Base-by-base conservation (phyloP, 2,329 filamentous ascomycete species). In the Clarireedia monteithiana region DNA sequence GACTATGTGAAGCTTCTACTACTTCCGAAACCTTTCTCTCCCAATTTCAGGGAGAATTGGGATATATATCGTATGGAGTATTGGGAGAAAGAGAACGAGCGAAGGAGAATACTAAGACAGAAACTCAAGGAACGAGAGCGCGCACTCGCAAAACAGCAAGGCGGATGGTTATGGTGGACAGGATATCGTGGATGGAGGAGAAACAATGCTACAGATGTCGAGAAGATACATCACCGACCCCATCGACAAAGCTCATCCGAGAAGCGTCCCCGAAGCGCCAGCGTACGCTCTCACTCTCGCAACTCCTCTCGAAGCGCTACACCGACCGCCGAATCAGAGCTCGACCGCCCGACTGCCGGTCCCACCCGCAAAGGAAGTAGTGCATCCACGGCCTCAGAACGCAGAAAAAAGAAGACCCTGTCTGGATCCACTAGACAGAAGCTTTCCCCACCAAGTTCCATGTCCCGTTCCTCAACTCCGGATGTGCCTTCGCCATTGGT, bases 31-130 rank as follows among this genome's bases (percentile, higher is more conserved):
- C 91, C 91, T 0, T 99, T 99, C 68, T 95, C 89, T 5, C 86
- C 94, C 0, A 90, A 89, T 48, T 99, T 99, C 67, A 82, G 94
- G 20, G 91, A 97, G 70, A 95, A 96, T 62, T 99, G 94, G 94
- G 94, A 99, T 68, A 78, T 92, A 15, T 99, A 95, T 72, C 82
- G 94, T 53, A 85, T 86, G 36, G 91, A 96, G 59, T 99, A 96
- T 72, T 99, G 94, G 94, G 92, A 96, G 65, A 85, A 85, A 59
- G 94, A 99, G 71, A 99, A 99, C 68, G 90, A 95, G 70, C 85
- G 92, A 2, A 84, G 94, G 12, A 81, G 86, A 2, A 74, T 88
- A 56, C 75, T 96, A 24, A 80, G 89, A 44, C 68, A 78, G 45
- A 88, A 88, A 67, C 75, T 96, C 50, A 81, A 84, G 60, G 79